A percentile compares a stretch with the other conserved stretches of the same genome.
phyloP scores from a whole-genome alignment of 768 basidiomycete species.

The Phlebiopsis gigantea region DNA sequence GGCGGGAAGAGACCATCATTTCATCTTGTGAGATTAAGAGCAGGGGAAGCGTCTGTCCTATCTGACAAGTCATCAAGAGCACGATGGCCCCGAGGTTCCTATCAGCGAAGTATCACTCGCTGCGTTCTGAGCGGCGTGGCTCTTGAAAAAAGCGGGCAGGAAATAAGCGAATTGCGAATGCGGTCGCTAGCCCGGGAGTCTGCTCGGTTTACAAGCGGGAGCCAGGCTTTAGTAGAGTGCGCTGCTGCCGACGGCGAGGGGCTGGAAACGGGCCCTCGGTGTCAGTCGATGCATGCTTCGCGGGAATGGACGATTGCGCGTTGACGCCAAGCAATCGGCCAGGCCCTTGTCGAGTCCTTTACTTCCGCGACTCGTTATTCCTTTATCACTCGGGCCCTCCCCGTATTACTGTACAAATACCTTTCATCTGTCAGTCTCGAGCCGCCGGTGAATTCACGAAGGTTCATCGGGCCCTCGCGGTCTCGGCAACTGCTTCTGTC shows the following conservation, averaged over 20 bases:
- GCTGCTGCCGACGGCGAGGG: not conserved
- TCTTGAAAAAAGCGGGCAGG: not conserved
- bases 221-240: not conserved
- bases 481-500: not conserved
- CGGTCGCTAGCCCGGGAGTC: not conserved
- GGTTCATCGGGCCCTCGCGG: not conserved
- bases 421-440: not conserved
- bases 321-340: not conserved
- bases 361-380: not conserved
- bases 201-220: not conserved
- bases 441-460: not conserved
- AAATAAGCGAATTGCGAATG: not conserved
- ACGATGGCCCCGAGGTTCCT: not conserved
- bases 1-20: not conserved
- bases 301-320: not conserved
- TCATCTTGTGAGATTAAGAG: not conserved
- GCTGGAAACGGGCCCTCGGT: not conserved
- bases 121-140: not conserved
- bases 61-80: not conserved
- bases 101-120: not conserved
- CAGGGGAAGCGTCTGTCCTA: not conserved
- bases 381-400: not conserved
- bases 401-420: not conserved
- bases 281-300: not conserved
- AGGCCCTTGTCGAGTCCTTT: not conserved